Evolutionary conservation across 371 early-diverging fungal genomes (phyloP), one percentile per base, ranked within the genome.

Genomic region (Rhizopus sp.): DNA sequence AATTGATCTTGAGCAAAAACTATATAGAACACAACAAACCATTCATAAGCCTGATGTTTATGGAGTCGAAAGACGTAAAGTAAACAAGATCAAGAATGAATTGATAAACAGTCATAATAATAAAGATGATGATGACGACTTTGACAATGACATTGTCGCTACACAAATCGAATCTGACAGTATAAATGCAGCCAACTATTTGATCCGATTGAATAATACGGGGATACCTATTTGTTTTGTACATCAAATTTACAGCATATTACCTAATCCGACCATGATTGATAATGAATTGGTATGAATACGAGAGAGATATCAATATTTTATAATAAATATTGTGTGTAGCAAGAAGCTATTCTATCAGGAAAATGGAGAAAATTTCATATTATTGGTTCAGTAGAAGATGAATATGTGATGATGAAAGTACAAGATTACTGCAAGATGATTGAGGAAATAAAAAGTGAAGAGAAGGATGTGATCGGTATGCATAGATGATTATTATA

Each of bases 211-310:
- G 0, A 52, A 45, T 33, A 41, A 41, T 17, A 35, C 63, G 35
- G 45, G 30, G 29, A 32, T 56, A 4, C 66, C 59, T 1, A 29
- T 69, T 13, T 77, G 77, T 32, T 64, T 73, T 39, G 12, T 72
- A 8, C 77, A 77, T 55, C 77, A 77, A 49, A 57, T 77, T 2
- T 77, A 77, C 41, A 66, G 68, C 15, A 50, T 77, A 3, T 30
- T 73, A 37, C 47, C 64, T 3, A 68, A 77, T 55, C 53, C 66
- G 41, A 73, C 77, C 0, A 33, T 57, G 1, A 66, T 72, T 0
- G 77, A 77, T 53, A 48, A 72, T 52, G 77, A 77, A 48, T 17
- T 77, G 49, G 77, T 77, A 70, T 51, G 50, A 17, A 10, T 5
- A 29, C 3, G 7, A 47, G 16, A 47, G 17, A 34, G 3, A 35